Base-by-base conservation (phyloP, 1,284 basidiomycete species). In the Ustilago vetiveriae region DNA sequence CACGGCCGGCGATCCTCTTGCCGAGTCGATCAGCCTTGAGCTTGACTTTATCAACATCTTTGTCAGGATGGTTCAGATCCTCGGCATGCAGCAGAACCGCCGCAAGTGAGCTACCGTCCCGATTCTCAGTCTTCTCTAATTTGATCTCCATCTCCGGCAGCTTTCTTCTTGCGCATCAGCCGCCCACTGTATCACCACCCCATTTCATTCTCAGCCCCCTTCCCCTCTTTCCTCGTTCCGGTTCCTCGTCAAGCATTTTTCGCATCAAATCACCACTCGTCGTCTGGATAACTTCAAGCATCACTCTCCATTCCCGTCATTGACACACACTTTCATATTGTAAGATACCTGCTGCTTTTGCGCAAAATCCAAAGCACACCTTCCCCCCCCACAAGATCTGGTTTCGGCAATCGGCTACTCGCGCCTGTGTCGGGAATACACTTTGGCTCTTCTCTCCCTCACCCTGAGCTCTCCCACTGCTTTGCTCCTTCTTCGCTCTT, bases 21-120 rank as follows among this genome's bases (percentile, higher is more conserved):
- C 86, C 59, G 92, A 94, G 83, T 88, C 90, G 10, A 82, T 83
- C 53, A 85, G 88, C 46, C 85, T 94, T 41, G 89, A 93, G 80
- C 86, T 95, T 52, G 91, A 93, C 79, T 90, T 92, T 86, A 88
- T 95, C 81, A 94, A 84, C 78, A 77, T 83, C 41, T 84, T 83
- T 55, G 86, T 92, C 66, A 89, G 92, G 30, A 85, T 93, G 16
- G 91, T 92, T 3, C 90, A 92, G 75, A 89, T 94, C 57, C 86
- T 94, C n/a, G 84, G 87, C 44, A 83, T 84, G 78, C 83, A 83
- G 75, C 79, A 84, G 52, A 78, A 65, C 62, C 67, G 76, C 39
- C 74, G 75, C 56, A 74, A 74, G 58, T 78, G 62, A 66, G 37
- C 45, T 43, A 22, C 21, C 29, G 8, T 19, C 23, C 4, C 36